Percentiles rank a stretch among this genome's conserved stretches.
Evolutionary conservation across 257 asterid species (phyloP).

Genomic region (Lithospermum erythrorhizon): DNA sequence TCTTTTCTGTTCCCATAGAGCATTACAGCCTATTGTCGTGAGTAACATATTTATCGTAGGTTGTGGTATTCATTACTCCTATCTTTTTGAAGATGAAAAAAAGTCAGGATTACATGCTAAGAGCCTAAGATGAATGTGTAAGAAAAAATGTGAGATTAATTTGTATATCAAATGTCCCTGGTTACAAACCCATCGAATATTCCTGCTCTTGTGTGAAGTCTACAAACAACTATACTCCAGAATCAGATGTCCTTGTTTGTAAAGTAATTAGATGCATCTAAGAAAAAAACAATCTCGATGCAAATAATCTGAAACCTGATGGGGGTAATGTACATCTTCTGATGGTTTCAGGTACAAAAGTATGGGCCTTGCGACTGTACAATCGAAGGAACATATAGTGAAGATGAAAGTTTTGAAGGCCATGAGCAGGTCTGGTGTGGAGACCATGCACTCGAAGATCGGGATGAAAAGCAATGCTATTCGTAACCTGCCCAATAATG

Average conservation of each 20-base stretch:
- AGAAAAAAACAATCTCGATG: background rate
- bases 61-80: background rate
- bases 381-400: conserved; percentile 53
- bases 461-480: conserved; percentile 90
- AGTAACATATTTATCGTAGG: background rate
- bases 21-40: background rate
- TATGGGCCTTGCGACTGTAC: conserved; percentile 88
- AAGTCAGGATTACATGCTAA: background rate
- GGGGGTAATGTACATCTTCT: background rate
- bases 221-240: too few species aligned
- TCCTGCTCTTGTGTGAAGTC: background rate
- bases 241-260: background rate
- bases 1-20: background rate
- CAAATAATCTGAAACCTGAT: conserved; percentile 4
- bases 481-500: conserved; percentile 82
- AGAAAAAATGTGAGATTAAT: too few species aligned
- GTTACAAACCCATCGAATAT: too few species aligned
- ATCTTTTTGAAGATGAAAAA: too few species aligned
- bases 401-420: conserved; percentile 76
- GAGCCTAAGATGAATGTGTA: too few species aligned
- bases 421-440: conserved; percentile 60
- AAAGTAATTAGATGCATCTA: background rate
- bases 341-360: conserved; percentile 54
- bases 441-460: conserved; percentile 73
- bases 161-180: too few species aligned